Evolutionary conservation across 805 yeast genomes (phyloP).

Genomic region (Ogataea ganodermae): DNA sequence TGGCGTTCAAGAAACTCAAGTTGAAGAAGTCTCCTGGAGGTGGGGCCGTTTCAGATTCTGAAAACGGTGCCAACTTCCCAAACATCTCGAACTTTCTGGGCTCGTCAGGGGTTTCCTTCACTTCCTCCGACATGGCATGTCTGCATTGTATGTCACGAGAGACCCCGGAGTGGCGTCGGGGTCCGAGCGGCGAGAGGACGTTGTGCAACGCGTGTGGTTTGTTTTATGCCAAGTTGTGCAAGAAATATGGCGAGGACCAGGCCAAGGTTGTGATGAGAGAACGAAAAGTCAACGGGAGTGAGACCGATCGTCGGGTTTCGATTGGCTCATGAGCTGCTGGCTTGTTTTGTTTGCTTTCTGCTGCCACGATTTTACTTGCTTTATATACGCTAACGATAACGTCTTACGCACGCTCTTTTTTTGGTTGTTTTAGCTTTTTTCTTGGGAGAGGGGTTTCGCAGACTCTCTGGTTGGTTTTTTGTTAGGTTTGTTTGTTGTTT

Average conservation of each 20-base stretch:
- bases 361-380: neutral
- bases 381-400: neutral
- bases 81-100: neutral
- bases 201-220: conserved; percentile 85
- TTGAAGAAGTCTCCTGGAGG: conserved; percentile 20
- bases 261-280: conserved; percentile 47
- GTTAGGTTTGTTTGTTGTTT: neutral
- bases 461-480: neutral
- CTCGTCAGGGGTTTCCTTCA: neutral
- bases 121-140: conserved; percentile 23
- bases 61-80: conserved; percentile 9
- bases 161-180: conserved; percentile 85
- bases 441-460: neutral
- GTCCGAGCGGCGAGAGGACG: conserved; percentile 75
- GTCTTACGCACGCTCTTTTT: neutral
- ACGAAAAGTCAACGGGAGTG: conserved; percentile 29
- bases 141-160: conserved; percentile 50
- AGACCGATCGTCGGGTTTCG: conserved; percentile 33
- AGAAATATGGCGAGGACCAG: conserved; percentile 53
- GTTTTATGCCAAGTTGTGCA: conserved; percentile 66
- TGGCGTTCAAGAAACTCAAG: conserved; percentile 21
- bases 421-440: neutral
- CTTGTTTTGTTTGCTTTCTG: too few relatives aligned
- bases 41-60: conserved; percentile 6
- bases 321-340: neutral